These are phyloP conservation scores for Hypsizygus marmoreus DNA, from an alignment of 768 basidiomycete genomes.

Conservation along the genomic window DNA sequence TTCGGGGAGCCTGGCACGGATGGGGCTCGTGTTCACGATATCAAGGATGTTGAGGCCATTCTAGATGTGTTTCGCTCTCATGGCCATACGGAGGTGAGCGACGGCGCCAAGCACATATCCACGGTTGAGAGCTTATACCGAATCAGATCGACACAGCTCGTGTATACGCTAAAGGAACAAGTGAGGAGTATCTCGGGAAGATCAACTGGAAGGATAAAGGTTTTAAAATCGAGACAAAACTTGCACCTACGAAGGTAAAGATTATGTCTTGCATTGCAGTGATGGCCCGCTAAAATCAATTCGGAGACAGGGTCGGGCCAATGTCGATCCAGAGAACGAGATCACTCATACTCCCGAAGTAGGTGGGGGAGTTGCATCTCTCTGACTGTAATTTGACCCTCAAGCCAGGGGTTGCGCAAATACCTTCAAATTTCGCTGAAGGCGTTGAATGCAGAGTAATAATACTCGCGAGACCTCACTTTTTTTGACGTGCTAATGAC, in stretches of 20 bases:
- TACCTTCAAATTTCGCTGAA: conserved; percentile 49
- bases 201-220: conserved; percentile 51
- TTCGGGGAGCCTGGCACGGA: conserved; percentile 42
- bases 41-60: conserved; percentile 45
- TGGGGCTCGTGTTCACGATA: conserved; percentile 42
- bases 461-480: too few species aligned
- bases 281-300: background rate
- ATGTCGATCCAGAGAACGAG: conserved; percentile 10
- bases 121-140: background rate
- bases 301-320: background rate
- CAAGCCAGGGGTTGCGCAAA: conserved; percentile 42
- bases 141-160: conserved; percentile 20
- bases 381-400: too few species aligned
- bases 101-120: too few species aligned
- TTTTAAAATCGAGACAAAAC: conserved; percentile 61
- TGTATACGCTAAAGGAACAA: conserved; percentile 29
- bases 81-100: conserved; percentile 45
- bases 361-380: background rate
- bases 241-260: conserved; percentile 41
- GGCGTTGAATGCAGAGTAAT: conserved; percentile 45
- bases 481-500: conserved; percentile 12
- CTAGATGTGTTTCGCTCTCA: conserved; percentile 50
- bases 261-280: background rate
- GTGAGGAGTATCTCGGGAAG: conserved; percentile 57
- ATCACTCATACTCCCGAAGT: conserved; percentile 36